Conservation (phyloP, 805 yeast species). For the Monosporozyma unispora region DNA sequence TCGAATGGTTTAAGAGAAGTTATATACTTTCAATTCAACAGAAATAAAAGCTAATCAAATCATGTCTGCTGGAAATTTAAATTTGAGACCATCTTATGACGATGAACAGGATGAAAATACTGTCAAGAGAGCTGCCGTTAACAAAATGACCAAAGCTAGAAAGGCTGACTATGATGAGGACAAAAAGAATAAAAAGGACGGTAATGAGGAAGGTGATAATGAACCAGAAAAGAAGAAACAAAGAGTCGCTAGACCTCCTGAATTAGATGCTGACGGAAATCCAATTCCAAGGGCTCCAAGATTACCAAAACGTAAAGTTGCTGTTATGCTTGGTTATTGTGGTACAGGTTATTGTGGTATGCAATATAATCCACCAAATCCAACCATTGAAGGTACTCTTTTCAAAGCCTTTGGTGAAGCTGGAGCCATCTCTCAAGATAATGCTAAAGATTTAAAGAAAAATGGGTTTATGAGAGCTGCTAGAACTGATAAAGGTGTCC, state of each 20-base stretch:
- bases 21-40: no score
- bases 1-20: background rate
- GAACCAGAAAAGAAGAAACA: slow-evolving; percentile 20
- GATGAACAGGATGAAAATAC: slow-evolving; percentile 34
- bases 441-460: slow-evolving; percentile 81
- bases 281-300: slow-evolving; percentile 50
- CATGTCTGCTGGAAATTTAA: slow-evolving; percentile 1
- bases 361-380: slow-evolving; percentile 83
- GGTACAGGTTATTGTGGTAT: slow-evolving; percentile 96
- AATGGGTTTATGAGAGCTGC: slow-evolving; percentile 83
- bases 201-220: background rate
- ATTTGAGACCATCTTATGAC: slow-evolving; percentile 21
- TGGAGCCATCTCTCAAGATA: slow-evolving; percentile 81
- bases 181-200: slow-evolving; percentile 2
- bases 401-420: slow-evolving; percentile 76
- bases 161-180: slow-evolving; percentile 19
- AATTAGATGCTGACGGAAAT: slow-evolving; percentile 50
- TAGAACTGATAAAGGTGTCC: slow-evolving; percentile 91
- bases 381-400: slow-evolving; percentile 84
- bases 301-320: slow-evolving; percentile 83
- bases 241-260: slow-evolving; percentile 13
- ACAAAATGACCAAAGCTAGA: slow-evolving; percentile 29
- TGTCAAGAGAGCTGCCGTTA: slow-evolving; percentile 35
- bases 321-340: slow-evolving; percentile 85
- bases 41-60: no score